Evolutionary conservation across 805 yeast species (phyloP), one percentile per base, ranked within the genome.

Genomic region (Blastobotrys robertii): DNA sequence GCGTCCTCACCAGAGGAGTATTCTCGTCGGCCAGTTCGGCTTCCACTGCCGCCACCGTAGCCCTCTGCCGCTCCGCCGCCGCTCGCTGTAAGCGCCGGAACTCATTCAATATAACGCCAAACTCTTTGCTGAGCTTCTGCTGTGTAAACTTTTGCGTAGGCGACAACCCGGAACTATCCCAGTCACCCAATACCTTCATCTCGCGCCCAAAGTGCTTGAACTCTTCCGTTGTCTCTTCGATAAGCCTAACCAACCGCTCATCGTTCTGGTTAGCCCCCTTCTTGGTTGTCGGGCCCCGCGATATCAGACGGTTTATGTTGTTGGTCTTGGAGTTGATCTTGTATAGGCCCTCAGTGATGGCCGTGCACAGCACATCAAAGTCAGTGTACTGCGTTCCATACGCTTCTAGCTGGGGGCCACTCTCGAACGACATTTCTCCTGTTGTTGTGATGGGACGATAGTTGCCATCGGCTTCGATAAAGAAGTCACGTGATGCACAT

Each of bases 111-210:
- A 82, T 66, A 13, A 68, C 70, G 28, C 66, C 66, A 51, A 75
- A 77, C 57, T 84, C 90, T 15, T 66, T 66, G 11, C 67, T 63
- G 13, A 84, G 58, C 44, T 81, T 71, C 14, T 74, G 74, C 49
- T 69, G 70, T 7, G 70, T 66, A 49, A 74, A 68, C 44, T 44
- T 41, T 37, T 54, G 52, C 3, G 56, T 46, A 13, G 47, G 39
- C n/a, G 38, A 30, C 35, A 54, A 43, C 19, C 39, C n/a, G 9
- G 37, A 30, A 15, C 40, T 19, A 39, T 48, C 47, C 47, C 48
- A 44, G 14, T 44, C 48, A 10, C 44, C 38, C 10, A 52, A 30
- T 6, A 41, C 28, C 38, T 48, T 49, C 25, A 49, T 43, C 12
- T 38, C 43, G 8, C 35, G 37, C 5, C 54, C 52, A 8, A 50